Evolutionary conservation across 108 stramenopile species (phyloP).

Genomic region (Seminavis robusta): DNA sequence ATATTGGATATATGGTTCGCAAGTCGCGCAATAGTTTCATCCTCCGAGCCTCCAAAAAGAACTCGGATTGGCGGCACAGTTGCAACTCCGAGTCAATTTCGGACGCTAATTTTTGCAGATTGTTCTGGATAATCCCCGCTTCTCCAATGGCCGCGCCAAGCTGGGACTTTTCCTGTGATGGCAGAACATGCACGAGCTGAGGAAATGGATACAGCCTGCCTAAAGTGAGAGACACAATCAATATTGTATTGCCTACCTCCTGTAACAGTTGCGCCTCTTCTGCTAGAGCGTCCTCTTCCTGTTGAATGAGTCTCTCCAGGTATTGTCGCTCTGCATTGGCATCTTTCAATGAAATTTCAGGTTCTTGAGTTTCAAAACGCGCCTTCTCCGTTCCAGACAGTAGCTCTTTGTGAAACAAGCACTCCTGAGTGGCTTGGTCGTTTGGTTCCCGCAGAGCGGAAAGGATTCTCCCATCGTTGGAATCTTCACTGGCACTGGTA

Average conservation of each 20-base stretch:
- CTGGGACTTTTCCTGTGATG: constrained; percentile 12
- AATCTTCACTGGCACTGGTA: constrained; percentile 14
- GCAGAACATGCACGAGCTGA: too few relatives aligned
- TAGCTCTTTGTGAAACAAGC: background rate
- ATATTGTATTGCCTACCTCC: background rate
- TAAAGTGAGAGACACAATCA: too few relatives aligned
- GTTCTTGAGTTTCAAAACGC: constrained; percentile 3
- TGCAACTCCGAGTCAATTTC: constrained; percentile 7
- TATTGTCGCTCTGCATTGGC: background rate
- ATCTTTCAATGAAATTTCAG: background rate
- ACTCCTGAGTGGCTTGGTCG: background rate
- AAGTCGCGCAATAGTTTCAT: constrained; percentile 38
- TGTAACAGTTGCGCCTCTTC: too few relatives aligned
- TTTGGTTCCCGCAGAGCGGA: background rate
- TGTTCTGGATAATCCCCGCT: constrained; percentile 9
- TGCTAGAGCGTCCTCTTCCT: constrained; percentile 3
- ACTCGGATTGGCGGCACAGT: constrained; percentile 5
- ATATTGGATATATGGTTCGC: constrained; percentile 30
- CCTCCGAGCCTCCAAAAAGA: constrained; percentile 21
- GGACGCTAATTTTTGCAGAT: constrained; percentile 1
- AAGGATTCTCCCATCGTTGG: background rate
- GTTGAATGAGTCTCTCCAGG: background rate
- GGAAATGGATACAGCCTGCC: background rate
- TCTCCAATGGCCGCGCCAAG: constrained; percentile 2
- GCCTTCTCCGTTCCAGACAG: background rate